Evolutionary conservation across 352 stramenopile species (phyloP).

Genomic region (Globisporangium cylindrosporum): DNA sequence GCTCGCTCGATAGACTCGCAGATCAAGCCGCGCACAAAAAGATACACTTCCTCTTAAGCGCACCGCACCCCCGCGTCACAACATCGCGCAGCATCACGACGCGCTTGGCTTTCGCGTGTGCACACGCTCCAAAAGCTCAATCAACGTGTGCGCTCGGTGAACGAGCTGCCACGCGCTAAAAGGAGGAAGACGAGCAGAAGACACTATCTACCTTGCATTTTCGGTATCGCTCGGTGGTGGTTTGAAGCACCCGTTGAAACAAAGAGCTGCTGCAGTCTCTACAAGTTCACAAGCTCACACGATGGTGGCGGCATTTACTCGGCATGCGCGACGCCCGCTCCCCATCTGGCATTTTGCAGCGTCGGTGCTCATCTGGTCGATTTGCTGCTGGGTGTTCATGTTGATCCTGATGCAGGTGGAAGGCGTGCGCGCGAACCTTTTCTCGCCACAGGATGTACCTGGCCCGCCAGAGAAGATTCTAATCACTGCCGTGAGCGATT

Average conservation of each 20-base stretch:
- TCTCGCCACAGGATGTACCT: constrained; percentile 63
- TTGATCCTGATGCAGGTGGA: constrained; percentile 3
- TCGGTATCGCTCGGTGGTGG: neutral
- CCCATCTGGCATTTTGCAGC: neutral
- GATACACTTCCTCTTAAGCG: neutral
- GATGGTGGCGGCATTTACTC: neutral
- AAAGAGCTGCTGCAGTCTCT: neutral
- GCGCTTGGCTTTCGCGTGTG: too few relatives aligned
- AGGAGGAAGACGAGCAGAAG: neutral
- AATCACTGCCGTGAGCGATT: constrained; percentile 41
- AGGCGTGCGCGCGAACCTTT: constrained; percentile 29
- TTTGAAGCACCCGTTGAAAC: neutral
- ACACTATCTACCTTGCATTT: neutral
- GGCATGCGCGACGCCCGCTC: neutral
- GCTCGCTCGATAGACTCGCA: neutral
- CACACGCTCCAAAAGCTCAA: too few relatives aligned
- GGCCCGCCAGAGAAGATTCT: constrained; percentile 60
- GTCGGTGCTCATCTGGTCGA: constrained; percentile 2
- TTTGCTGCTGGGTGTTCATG: neutral
- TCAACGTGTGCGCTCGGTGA: too few relatives aligned
- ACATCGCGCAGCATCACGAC: too few relatives aligned
- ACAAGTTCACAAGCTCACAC: neutral
- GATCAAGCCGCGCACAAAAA: neutral
- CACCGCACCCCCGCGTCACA: too few relatives aligned
- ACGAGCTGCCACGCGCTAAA: too few relatives aligned